Evolutionary conservation across 2,329 filamentous ascomycete genomes (phyloP), one percentile per base, ranked within the genome.

Genomic region (Cytospora piceae): DNA sequence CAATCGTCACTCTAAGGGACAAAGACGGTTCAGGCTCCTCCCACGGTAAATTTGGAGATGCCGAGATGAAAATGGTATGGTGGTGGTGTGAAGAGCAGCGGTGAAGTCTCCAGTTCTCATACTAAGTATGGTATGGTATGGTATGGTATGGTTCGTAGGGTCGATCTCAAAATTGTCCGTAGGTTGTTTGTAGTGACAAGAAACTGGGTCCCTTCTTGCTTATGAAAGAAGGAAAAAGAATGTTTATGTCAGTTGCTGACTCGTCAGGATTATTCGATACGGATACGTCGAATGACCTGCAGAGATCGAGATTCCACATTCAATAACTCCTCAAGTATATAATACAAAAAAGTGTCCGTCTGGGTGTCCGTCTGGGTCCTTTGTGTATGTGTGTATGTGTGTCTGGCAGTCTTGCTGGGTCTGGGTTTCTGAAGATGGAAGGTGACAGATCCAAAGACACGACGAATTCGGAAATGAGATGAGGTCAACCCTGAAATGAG

Each of bases 41-140:
- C 42, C 37, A 34, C 14, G 24, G 52, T 39, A 51, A 46, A 29
- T 37, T 12, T 56, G 53, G 37, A 34, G 52, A 63, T 57, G 31
- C 37, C 52, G 42, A 63, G 61, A 63, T 57, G 9, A 57, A 29
- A 31, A 63, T 52, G 61, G 46, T 57, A 53, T 56, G 22, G 60
- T 56, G 52, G n/a, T 53, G 5, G 39, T 20, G n/a, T 52, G 54
- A 49, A 34, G 34, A 55, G 51, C 42, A 49, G 42, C 42, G 42
- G n/a, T 49, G 42, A 22, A 4, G n/a, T 22, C n/a, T 22, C 42
- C 42, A 49, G 42, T n/a, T 49, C 42, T 49, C n/a, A 11, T 39
- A 49, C 32, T 12, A 34, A 34, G 32, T 34, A 34, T 2, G 11
- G 32, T 34, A 5, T 5, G 4, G 9, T 32, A 9, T 34, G 12